Conservation (phyloP, 2,329 filamentous ascomycete genomes). For the Fusarium paranaense region DNA sequence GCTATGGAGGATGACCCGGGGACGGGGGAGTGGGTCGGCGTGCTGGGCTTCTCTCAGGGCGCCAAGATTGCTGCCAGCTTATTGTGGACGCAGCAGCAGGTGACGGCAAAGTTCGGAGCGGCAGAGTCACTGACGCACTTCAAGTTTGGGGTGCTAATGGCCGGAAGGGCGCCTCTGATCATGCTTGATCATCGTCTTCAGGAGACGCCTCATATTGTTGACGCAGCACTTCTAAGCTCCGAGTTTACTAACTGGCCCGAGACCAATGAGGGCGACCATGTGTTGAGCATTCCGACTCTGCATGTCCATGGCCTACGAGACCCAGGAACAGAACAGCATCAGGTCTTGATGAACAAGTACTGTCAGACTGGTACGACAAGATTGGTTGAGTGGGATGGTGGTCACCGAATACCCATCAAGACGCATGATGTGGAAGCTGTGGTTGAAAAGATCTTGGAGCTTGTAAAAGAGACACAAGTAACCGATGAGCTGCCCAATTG, state of each 20-base stretch:
- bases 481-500: constrained; percentile 14
- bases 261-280: constrained; percentile 56
- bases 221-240: constrained; percentile 36
- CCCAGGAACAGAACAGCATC: constrained; percentile 65
- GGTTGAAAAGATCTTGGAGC: constrained; percentile 39
- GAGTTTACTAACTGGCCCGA: constrained; percentile 56
- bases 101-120: constrained; percentile 51
- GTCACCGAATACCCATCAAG: constrained; percentile 78
- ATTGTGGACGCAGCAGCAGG: constrained; percentile 71
- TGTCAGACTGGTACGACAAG: constrained; percentile 65
- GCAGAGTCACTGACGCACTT: constrained; percentile 42
- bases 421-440: constrained; percentile 68
- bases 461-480: constrained; percentile 29
- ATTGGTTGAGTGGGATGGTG: constrained; percentile 79
- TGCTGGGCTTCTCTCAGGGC: constrained; percentile 76
- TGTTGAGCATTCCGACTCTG: constrained; percentile 49
- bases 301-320: constrained; percentile 66
- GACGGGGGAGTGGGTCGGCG: constrained; percentile 67
- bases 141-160: constrained; percentile 52
- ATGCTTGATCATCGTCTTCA: constrained; percentile 55
- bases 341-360: constrained; percentile 66
- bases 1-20: constrained; percentile 67
- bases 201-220: constrained; percentile 61
- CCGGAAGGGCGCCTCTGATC: constrained; percentile 49
- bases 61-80: constrained; percentile 71